These are phyloP conservation scores for Apophysomyces ossiformis DNA, from an alignment of 371 early-diverging fungal species.

Conservation along the genomic window DNA sequence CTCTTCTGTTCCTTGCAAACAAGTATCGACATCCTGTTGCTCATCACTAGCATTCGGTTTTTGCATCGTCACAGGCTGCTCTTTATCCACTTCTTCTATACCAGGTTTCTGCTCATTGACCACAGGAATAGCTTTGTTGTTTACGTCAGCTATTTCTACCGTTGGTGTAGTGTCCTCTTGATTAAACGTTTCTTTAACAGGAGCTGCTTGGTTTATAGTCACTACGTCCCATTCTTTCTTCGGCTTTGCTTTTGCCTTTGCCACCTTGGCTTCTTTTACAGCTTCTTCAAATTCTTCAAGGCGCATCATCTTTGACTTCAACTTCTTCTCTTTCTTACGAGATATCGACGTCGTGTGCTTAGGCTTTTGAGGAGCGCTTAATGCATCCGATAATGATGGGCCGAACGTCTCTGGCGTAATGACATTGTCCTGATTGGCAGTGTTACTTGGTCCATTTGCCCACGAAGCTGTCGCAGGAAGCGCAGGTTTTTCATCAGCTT, in stretches of 20 bases:
- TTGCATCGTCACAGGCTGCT: neutral
- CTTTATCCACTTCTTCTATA: neutral
- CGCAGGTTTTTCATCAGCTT: slow-evolving; percentile 52
- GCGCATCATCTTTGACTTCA: slow-evolving; percentile 48
- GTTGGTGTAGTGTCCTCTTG: slow-evolving; percentile 2
- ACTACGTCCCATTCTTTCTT: slow-evolving; percentile 12
- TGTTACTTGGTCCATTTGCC: slow-evolving; percentile 51
- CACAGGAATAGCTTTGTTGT: neutral
- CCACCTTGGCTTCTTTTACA: slow-evolving; percentile 21
- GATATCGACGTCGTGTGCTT: slow-evolving; percentile 38
- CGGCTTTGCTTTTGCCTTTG: slow-evolving; percentile 15
- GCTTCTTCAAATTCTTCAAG: slow-evolving; percentile 51
- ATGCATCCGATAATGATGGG: slow-evolving; percentile 49
- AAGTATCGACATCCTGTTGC: neutral
- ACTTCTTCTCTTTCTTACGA: slow-evolving; percentile 49
- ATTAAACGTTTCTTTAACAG: neutral
- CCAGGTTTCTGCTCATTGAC: neutral
- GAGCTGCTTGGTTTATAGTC: neutral
- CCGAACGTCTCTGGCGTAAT: slow-evolving; percentile 50
- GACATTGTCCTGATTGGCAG: slow-evolving; percentile 35
- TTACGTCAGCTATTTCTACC: neutral
- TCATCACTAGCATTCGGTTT: slow-evolving; percentile 2
- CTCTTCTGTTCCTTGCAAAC: neutral
- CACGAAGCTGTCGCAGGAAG: slow-evolving; percentile 71
- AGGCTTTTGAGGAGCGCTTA: slow-evolving; percentile 49